Conservation (phyloP, 495 filamentous ascomycete genomes). For the Neurospora sp. region DNA sequence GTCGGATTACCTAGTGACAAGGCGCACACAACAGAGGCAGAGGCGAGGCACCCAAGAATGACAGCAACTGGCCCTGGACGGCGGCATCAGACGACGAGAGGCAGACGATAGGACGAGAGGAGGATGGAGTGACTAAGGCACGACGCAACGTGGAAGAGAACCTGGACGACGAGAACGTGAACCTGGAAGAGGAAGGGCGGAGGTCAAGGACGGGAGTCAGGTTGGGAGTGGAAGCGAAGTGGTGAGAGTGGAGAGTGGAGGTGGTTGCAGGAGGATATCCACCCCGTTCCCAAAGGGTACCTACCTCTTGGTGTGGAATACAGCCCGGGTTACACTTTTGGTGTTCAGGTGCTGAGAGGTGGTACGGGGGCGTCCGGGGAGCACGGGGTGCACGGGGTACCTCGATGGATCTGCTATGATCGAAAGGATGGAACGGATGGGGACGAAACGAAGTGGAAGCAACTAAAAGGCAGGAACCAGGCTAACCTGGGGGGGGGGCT, state of each 20-base stretch:
- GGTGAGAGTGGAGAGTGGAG: background rate
- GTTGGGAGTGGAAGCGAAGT: background rate
- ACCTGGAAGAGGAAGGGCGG: background rate
- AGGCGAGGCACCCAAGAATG: conserved; percentile 8
- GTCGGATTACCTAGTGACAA: background rate
- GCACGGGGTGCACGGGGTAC: background rate
- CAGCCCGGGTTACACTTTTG: background rate
- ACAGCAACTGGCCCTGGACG: conserved; percentile 3
- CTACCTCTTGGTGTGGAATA: background rate
- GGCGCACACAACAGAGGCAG: conserved; percentile 8
- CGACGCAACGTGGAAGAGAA: background rate
- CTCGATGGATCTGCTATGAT: background rate
- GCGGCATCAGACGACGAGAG: conserved; percentile 5
- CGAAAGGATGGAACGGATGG: background rate
- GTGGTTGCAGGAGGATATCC: background rate
- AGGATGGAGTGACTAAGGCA: background rate
- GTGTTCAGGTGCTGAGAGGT: background rate
- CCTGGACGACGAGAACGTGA: background rate
- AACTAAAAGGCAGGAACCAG: background rate
- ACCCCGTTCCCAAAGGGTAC: background rate
- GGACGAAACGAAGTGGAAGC: background rate
- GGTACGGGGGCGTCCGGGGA: background rate
- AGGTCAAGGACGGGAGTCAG: background rate
- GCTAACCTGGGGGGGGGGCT: background rate
- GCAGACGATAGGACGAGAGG: background rate